phyloP scores from a whole-genome alignment of 371 early-diverging fungal species.

The Neoconidiobolus thromboides region DNA sequence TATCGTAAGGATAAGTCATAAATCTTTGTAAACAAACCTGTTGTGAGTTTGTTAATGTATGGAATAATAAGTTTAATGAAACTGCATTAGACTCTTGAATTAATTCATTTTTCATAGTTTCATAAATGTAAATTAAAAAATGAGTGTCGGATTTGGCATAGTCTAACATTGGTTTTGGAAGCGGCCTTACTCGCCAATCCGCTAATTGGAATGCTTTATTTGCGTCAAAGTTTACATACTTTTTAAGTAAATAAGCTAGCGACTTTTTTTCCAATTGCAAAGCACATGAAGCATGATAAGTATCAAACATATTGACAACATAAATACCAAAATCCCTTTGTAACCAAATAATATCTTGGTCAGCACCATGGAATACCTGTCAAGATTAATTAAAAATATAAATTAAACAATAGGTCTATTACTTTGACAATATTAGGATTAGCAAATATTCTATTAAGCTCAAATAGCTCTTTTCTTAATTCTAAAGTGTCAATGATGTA shows the following conservation, averaged over 20 bases:
- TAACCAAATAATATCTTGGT: slow-evolving; percentile 89
- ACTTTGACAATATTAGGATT: slow-evolving; percentile 81
- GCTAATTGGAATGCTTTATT: slow-evolving; percentile 92
- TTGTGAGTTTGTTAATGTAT: slow-evolving; percentile 44
- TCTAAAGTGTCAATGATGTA: slow-evolving; percentile 79
- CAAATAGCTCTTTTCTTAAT: slow-evolving; percentile 51
- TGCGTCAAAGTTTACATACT: slow-evolving; percentile 56
- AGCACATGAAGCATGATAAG: slow-evolving; percentile 62
- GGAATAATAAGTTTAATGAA: slow-evolving; percentile 42
- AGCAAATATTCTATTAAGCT: slow-evolving; percentile 64
- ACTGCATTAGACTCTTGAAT: slow-evolving; percentile 24
- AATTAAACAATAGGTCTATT: not conserved
- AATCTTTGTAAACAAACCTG: slow-evolving; percentile 40
- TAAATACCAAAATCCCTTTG: slow-evolving; percentile 94
- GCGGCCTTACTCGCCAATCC: slow-evolving; percentile 93
- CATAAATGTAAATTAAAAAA: slow-evolving; percentile 83
- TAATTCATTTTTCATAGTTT: slow-evolving; percentile 71
- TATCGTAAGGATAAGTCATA: slow-evolving; percentile 65
- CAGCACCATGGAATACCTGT: slow-evolving; percentile 83
- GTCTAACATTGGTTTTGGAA: slow-evolving; percentile 72
- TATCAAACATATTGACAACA: slow-evolving; percentile 90
- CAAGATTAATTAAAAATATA: slow-evolving; percentile 35
- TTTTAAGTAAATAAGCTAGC: slow-evolving; percentile 60
- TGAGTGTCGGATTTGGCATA: slow-evolving; percentile 95
- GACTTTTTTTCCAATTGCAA: slow-evolving; percentile 45